These are phyloP conservation scores for Hortaea werneckii DNA, from an alignment of 2,329 filamentous ascomycete genomes.

Conservation along the genomic window DNA sequence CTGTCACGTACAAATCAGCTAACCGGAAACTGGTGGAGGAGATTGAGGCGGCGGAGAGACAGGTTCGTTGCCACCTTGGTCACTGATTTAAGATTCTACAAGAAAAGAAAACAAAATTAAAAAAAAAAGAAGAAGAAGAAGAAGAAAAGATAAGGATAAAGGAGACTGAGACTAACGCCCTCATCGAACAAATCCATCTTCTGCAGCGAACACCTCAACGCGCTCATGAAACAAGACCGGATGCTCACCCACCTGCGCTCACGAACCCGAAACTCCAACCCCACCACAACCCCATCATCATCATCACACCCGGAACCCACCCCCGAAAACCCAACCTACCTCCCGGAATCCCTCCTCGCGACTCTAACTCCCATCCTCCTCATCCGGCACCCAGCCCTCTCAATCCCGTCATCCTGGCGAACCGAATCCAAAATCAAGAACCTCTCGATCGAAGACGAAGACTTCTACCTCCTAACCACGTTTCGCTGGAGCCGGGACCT, in stretches of 20 bases:
- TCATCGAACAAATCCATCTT: background rate
- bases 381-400: conserved; percentile 12
- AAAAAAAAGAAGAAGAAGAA: too few species aligned
- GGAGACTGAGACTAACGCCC: background rate
- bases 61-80: background rate
- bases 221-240: background rate
- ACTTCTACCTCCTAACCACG: conserved; percentile 1
- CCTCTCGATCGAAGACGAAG: conserved; percentile 2
- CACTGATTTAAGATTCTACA: too few species aligned
- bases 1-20: conserved; percentile 1
- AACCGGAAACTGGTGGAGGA: background rate
- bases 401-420: conserved; percentile 8
- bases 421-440: background rate
- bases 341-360: conserved; percentile 9
- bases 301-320: too few species aligned
- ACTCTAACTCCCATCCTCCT: conserved; percentile 9
- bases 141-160: too few species aligned
- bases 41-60: background rate
- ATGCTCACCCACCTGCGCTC: background rate
- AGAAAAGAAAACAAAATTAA: too few species aligned
- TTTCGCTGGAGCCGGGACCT: conserved; percentile 1
- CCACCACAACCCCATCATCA: too few species aligned
- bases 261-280: too few species aligned
- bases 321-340: conserved; percentile 5
- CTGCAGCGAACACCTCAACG: background rate